A percentile compares a stretch with the other conserved stretches of the same genome.
Evolutionary conservation across 225 moss, liverwort and hornwort genomes (phyloP).

Genomic region (Marchantia paleacea): DNA sequence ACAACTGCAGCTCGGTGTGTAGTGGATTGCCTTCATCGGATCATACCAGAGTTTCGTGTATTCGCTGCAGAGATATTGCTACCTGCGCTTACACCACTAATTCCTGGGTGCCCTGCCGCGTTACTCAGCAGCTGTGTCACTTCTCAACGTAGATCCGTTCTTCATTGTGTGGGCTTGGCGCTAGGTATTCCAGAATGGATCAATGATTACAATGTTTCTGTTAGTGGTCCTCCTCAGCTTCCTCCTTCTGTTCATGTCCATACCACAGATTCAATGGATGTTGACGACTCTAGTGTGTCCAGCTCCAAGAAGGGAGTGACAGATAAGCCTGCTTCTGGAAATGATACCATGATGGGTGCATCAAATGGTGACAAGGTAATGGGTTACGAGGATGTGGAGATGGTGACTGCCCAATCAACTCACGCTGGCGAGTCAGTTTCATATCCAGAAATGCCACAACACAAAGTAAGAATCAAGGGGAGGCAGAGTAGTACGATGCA

Average conservation of each 20-base stretch:
- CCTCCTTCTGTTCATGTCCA: neutral
- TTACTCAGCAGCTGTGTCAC: slow-evolving; percentile 49
- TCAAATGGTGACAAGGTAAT: slow-evolving; percentile 1
- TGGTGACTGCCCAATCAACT: neutral
- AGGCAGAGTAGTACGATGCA: slow-evolving; percentile 11
- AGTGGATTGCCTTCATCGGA: slow-evolving; percentile 55
- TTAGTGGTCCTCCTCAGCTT: slow-evolving; percentile 33
- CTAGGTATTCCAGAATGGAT: slow-evolving; percentile 77
- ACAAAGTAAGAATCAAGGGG: slow-evolving; percentile 12
- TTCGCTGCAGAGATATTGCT: slow-evolving; percentile 66
- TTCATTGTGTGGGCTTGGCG: slow-evolving; percentile 69
- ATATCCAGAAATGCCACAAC: neutral
- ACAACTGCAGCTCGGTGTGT: slow-evolving; percentile 43
- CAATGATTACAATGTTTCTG: slow-evolving; percentile 41
- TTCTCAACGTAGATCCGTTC: slow-evolving; percentile 50
- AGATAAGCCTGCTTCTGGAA: neutral
- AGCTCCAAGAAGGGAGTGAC: neutral
- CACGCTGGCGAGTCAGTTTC: neutral
- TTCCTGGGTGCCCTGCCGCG: slow-evolving; percentile 42
- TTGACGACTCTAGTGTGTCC: slow-evolving; percentile 9
- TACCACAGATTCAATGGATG: slow-evolving; percentile 28
- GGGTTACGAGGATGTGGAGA: slow-evolving; percentile 6
- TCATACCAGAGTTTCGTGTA: slow-evolving; percentile 59
- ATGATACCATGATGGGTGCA: neutral
- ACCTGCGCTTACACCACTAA: slow-evolving; percentile 59